Evolutionary conservation across 2,329 filamentous ascomycete genomes (phyloP).

Genomic region (Nothophaeocryptopus gaeumannii): DNA sequence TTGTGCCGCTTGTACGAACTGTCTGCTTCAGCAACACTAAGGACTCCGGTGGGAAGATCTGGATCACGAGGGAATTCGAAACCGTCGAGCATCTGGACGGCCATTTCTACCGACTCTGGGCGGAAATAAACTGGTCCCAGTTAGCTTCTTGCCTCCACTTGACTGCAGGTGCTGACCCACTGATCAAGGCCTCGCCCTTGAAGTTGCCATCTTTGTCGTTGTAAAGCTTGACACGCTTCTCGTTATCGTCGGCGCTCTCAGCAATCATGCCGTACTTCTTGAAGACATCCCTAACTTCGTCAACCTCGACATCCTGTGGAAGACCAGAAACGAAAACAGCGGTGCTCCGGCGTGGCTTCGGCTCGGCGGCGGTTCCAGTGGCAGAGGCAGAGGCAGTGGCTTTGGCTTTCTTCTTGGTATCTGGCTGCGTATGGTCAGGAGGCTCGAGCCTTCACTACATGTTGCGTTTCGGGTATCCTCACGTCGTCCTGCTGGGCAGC

Average conservation of each 20-base stretch:
- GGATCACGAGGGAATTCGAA: conserved; percentile 68
- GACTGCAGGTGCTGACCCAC: conserved; percentile 18
- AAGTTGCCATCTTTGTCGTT: conserved; percentile 75
- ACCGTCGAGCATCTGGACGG: conserved; percentile 76
- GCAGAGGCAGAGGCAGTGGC: conserved; percentile 14
- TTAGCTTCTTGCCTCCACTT: conserved; percentile 4
- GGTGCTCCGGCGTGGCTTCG: conserved; percentile 63
- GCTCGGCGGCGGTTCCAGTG: conserved; percentile 3
- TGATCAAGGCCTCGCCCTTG: conserved; percentile 85
- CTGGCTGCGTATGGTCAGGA: not conserved
- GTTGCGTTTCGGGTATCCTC: conserved; percentile 10
- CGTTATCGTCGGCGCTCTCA: conserved; percentile 85
- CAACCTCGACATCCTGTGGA: conserved; percentile 71
- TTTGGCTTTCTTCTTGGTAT: conserved; percentile 20
- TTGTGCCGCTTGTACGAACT: conserved; percentile 87
- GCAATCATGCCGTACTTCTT: conserved; percentile 88
- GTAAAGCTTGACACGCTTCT: conserved; percentile 91
- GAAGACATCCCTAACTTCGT: conserved; percentile 82
- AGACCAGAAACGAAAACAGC: conserved; percentile 90
- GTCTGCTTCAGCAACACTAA: conserved; percentile 73
- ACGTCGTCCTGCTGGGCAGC: conserved; percentile 37
- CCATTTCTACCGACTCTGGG: conserved; percentile 84
- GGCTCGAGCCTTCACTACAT: conserved; percentile 1
- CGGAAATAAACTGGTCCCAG: conserved; percentile 73
- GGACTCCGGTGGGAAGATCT: conserved; percentile 55